Evolutionary conservation across 2,329 filamentous ascomycete genomes (phyloP).

Genomic region (Claviceps lovelessii): DNA sequence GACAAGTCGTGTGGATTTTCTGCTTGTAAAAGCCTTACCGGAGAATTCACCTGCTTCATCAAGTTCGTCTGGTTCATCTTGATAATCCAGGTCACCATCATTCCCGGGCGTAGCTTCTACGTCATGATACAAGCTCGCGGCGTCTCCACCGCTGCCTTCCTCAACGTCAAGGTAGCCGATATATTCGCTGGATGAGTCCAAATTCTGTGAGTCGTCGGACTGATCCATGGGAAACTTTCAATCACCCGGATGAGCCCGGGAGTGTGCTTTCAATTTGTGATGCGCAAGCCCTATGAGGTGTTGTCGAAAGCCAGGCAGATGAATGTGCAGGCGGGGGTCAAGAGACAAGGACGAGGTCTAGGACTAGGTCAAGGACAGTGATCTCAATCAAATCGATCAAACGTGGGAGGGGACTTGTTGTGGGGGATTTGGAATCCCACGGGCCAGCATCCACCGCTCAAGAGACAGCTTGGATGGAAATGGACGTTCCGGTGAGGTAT

Average conservation of each 20-base stretch:
- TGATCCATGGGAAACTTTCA: background rate
- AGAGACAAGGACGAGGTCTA: background rate
- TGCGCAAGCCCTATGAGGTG: background rate
- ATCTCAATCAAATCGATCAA: no score
- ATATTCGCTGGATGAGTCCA: background rate
- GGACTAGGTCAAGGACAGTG: background rate
- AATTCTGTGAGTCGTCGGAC: background rate
- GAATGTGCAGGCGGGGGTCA: background rate
- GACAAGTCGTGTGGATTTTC: background rate
- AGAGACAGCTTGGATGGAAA: no score
- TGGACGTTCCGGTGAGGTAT: no score
- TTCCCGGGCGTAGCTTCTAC: constrained; percentile 2
- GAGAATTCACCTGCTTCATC: constrained; percentile 9
- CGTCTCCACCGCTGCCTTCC: constrained; percentile 11
- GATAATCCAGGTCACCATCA: constrained; percentile 8
- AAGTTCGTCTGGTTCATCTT: constrained; percentile 10
- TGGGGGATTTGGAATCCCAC: no score
- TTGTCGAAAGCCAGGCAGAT: background rate
- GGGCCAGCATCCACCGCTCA: no score
- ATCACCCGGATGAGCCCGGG: no score
- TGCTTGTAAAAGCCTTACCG: background rate
- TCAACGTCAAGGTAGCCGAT: background rate
- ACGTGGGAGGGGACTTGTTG: no score
- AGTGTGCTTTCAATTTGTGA: background rate
- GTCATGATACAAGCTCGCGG: constrained; percentile 11